These are phyloP conservation scores for Ilyonectria mors-panacis DNA, from an alignment of 2,329 filamentous ascomycete species.

Conservation along the genomic window DNA sequence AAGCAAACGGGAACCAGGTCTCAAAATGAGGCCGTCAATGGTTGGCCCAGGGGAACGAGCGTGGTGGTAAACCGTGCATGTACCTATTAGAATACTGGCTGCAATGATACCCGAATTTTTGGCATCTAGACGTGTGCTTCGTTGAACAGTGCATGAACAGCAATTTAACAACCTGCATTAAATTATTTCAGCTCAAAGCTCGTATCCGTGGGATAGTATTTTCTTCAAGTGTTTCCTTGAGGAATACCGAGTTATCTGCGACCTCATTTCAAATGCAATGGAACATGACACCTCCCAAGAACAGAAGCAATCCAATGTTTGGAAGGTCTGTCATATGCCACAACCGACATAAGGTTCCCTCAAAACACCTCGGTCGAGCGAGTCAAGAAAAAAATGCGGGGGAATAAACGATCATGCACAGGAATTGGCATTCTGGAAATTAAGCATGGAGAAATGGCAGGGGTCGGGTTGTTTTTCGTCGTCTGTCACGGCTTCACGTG, in stretches of 20 bases:
- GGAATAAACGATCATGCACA: slow-evolving; percentile 18
- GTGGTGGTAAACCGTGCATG: neutral
- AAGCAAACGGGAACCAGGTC: slow-evolving; percentile 6
- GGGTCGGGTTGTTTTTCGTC: slow-evolving; percentile 5
- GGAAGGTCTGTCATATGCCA: neutral
- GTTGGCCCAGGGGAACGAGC: neutral
- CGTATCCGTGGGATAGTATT: too few relatives aligned
- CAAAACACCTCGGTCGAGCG: slow-evolving; percentile 15
- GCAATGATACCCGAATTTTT: slow-evolving; percentile 11
- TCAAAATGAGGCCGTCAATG: neutral
- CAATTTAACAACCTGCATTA: slow-evolving; percentile 7
- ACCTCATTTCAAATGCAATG: neutral
- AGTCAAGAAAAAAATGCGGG: slow-evolving; percentile 20
- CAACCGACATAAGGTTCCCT: neutral
- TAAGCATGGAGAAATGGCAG: slow-evolving; percentile 19
- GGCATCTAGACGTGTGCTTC: neutral
- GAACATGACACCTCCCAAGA: neutral
- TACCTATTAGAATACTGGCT: neutral
- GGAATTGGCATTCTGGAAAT: slow-evolving; percentile 9
- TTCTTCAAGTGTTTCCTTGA: neutral
- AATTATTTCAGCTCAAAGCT: neutral
- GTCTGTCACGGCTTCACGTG: slow-evolving; percentile 25
- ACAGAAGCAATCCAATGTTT: neutral
- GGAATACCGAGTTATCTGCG: neutral
- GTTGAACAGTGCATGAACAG: slow-evolving; percentile 10